Percentiles rank a stretch among this genome's conserved stretches.
phyloP scores from a whole-genome alignment of 768 basidiomycete species.

The Boletellus emodensis region DNA sequence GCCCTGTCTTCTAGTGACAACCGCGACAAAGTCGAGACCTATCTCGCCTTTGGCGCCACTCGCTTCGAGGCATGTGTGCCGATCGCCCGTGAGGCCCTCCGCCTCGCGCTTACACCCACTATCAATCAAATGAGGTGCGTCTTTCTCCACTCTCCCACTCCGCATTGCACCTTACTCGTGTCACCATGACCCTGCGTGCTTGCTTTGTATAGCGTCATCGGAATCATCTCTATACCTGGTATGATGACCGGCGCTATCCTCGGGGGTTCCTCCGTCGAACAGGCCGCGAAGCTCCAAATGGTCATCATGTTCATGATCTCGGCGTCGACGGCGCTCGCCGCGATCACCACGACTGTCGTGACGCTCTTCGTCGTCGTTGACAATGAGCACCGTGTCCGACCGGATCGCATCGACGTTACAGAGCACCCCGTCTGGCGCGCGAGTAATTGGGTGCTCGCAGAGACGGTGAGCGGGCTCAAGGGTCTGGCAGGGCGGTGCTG shows the following conservation, averaged over 20 bases:
- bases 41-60: conserved; percentile 82
- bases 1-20: conserved; percentile 57
- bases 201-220: conserved; percentile 51
- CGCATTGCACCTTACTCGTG: neutral
- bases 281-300: conserved; percentile 86
- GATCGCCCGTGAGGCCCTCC: conserved; percentile 73
- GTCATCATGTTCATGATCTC: conserved; percentile 94
- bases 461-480: conserved; percentile 14
- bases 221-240: conserved; percentile 77
- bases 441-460: conserved; percentile 29
- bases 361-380: conserved; percentile 66
- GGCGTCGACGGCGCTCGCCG: conserved; percentile 67
- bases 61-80: conserved; percentile 81
- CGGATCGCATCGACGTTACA: conserved; percentile 51
- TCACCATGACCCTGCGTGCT: too few relatives aligned
- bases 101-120: conserved; percentile 72
- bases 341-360: conserved; percentile 59
- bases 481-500: conserved; percentile 6
- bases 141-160: neutral
- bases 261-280: conserved; percentile 78
- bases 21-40: conserved; percentile 79
- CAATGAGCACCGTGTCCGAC: conserved; percentile 56
- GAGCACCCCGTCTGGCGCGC: conserved; percentile 33
- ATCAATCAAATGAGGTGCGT: conserved; percentile 82
- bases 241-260: conserved; percentile 94